Percentiles rank a stretch among this genome's conserved stretches.
Conservation (phyloP, 2,329 filamentous ascomycete genomes). For the Paecilomyces fulvus region DNA sequence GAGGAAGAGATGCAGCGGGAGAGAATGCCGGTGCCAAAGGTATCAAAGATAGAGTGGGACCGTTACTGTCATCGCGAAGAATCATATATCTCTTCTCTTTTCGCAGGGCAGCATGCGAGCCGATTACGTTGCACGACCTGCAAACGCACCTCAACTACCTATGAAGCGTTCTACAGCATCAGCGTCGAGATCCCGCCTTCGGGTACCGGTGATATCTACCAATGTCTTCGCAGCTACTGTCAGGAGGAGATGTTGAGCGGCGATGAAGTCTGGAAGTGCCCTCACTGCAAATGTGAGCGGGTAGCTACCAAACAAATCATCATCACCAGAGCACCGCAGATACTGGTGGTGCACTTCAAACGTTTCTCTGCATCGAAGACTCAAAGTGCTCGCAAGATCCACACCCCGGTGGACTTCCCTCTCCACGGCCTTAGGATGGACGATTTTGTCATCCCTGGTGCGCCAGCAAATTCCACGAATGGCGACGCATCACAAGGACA, state of each 20-base stretch:
- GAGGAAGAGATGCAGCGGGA: constrained; percentile 55
- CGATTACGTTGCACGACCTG: constrained; percentile 54
- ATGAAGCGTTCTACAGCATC: constrained; percentile 62
- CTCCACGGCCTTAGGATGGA: constrained; percentile 59
- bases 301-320: constrained; percentile 62
- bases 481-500: constrained; percentile 44
- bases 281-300: constrained; percentile 60
- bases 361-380: constrained; percentile 54
- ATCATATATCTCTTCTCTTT: constrained; percentile 72
- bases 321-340: constrained; percentile 68
- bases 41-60: constrained; percentile 67
- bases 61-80: constrained; percentile 60
- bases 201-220: constrained; percentile 52
- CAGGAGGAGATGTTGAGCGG: constrained; percentile 58
- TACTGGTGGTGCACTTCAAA: constrained; percentile 71
- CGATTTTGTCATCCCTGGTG: constrained; percentile 49
- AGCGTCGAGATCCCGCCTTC: constrained; percentile 61
- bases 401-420: constrained; percentile 66
- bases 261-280: constrained; percentile 64
- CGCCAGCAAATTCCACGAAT: constrained; percentile 19
- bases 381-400: constrained; percentile 57
- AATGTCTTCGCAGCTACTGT: constrained; percentile 63
- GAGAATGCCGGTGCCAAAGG: constrained; percentile 52
- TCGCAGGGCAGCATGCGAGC: constrained; percentile 62
- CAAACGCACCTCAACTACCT: constrained; percentile 55